Evolutionary conservation across 768 basidiomycete genomes (phyloP).

Genomic region (Trametes cingulata): DNA sequence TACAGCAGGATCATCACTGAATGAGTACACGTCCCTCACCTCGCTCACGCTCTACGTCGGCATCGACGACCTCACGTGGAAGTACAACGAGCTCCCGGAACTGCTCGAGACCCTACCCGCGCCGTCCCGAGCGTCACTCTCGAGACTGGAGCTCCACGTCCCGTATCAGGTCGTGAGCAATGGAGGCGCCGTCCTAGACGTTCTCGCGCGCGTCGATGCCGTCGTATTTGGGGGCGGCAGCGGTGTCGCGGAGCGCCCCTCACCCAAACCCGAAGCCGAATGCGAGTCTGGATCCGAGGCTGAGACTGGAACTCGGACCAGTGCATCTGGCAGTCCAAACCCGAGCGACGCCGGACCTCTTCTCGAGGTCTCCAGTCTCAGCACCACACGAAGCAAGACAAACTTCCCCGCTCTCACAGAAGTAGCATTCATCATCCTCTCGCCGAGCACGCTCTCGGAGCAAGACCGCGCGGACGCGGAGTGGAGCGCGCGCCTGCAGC

Average conservation of each 20-base stretch:
- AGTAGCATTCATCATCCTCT: not conserved
- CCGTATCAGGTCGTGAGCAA: not conserved
- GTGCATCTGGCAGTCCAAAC: too few species aligned
- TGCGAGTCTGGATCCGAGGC: not conserved
- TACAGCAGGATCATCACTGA: not conserved
- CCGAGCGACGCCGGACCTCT: too few species aligned
- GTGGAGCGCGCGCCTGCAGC: not conserved
- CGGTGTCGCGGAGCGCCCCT: too few species aligned
- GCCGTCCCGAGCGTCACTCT: not conserved
- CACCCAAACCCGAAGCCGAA: too few species aligned
- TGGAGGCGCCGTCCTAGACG: not conserved
- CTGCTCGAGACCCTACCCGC: not conserved
- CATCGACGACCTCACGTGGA: not conserved
- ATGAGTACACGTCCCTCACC: not conserved
- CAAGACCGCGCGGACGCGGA: not conserved
- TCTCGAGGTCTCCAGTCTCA: too few species aligned
- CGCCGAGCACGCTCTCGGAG: not conserved
- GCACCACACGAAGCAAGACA: too few species aligned
- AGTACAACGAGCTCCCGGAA: not conserved
- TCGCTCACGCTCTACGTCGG: slow-evolving; percentile 6
- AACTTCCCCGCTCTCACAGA: not conserved
- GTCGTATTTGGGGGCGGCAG: not conserved
- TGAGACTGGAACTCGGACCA: not conserved
- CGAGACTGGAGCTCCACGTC: not conserved
- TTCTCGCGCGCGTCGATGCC: not conserved